phyloP scores from a whole-genome alignment of 2,329 filamentous ascomycete genomes.

The Fusarium stilboides region DNA sequence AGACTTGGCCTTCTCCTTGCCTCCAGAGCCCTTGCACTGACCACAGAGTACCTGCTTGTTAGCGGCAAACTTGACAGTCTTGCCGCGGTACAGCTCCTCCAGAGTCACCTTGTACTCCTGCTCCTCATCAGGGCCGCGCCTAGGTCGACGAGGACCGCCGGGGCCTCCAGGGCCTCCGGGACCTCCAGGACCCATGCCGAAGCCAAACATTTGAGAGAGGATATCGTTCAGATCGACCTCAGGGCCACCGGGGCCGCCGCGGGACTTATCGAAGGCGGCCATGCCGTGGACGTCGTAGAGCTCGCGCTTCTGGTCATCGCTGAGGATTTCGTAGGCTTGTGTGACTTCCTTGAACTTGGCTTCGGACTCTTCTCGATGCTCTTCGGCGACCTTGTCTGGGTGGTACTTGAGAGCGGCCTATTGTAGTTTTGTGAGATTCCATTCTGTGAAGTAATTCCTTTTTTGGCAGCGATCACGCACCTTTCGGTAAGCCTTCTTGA shows the following conservation, averaged over 20 bases:
- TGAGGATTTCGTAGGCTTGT: conserved; percentile 97
- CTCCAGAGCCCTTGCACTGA: conserved; percentile 89
- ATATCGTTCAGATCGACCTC: conserved; percentile 93
- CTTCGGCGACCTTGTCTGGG: conserved; percentile 94
- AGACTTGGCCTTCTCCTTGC: conserved; percentile 91
- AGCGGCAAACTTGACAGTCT: conserved; percentile 96
- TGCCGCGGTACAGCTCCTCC: conserved; percentile 98
- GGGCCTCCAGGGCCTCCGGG: conserved; percentile 62
- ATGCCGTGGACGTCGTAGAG: conserved; percentile 96
- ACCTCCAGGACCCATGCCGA: conserved; percentile 73
- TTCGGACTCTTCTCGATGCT: conserved; percentile 87
- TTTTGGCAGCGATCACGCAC: conserved; percentile 62
- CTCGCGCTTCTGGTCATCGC: conserved; percentile 92
- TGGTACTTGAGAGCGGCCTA: conserved; percentile 90
- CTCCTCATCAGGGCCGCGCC: conserved; percentile 86
- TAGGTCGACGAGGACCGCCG: conserved; percentile 72
- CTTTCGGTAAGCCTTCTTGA: conserved; percentile 98
- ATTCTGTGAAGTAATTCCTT: conserved; percentile 8
- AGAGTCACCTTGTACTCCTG: conserved; percentile 92
- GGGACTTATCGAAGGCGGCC: conserved; percentile 89
- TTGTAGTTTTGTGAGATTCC: conserved; percentile 29
- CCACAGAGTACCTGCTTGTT: conserved; percentile 94
- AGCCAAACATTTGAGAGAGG: conserved; percentile 91
- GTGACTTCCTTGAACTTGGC: conserved; percentile 93
- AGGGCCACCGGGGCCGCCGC: conserved; percentile 75